Percentiles rank a stretch among this genome's conserved stretches.
Conservation (phyloP, 2,329 filamentous ascomycete genomes). For the Ceratocystis ficicola region DNA sequence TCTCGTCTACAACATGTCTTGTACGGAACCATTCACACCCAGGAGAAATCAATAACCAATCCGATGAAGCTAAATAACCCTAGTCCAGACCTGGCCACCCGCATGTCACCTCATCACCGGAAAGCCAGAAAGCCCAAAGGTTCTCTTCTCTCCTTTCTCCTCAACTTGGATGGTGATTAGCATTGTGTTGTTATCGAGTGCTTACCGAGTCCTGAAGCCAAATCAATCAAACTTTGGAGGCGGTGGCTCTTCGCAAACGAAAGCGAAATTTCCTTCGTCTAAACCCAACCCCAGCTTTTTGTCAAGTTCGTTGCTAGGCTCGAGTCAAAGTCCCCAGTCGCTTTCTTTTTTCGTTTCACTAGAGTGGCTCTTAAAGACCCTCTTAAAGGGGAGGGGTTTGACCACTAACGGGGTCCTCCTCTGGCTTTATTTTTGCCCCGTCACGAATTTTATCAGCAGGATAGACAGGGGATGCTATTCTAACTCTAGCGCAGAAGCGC, state of each 20-base stretch:
- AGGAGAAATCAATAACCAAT: background rate
- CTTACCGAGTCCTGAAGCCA: background rate
- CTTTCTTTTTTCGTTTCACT: background rate
- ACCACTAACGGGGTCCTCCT: background rate
- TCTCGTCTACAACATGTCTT: background rate
- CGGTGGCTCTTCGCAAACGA: constrained; percentile 8
- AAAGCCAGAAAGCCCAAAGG: background rate
- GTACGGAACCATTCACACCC: background rate
- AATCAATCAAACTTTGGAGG: constrained; percentile 7
- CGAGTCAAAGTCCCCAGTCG: constrained; percentile 3
- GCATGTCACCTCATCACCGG: background rate
- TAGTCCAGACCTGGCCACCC: background rate
- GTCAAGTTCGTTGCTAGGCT: constrained; percentile 6
- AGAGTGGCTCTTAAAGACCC: background rate
- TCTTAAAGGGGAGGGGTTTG: background rate
- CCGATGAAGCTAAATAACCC: background rate
- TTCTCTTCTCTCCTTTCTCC: background rate
- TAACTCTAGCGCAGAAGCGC: background rate
- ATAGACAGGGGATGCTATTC: background rate
- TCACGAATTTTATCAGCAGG: background rate
- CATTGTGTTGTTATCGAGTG: background rate
- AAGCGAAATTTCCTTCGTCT: constrained; percentile 7
- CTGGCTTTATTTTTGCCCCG: background rate
- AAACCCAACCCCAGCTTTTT: constrained; percentile 7
- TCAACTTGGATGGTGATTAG: background rate